Evolutionary conservation across 139 green algal species (phyloP).

Genomic region (Edaphochlamys debaryana): DNA sequence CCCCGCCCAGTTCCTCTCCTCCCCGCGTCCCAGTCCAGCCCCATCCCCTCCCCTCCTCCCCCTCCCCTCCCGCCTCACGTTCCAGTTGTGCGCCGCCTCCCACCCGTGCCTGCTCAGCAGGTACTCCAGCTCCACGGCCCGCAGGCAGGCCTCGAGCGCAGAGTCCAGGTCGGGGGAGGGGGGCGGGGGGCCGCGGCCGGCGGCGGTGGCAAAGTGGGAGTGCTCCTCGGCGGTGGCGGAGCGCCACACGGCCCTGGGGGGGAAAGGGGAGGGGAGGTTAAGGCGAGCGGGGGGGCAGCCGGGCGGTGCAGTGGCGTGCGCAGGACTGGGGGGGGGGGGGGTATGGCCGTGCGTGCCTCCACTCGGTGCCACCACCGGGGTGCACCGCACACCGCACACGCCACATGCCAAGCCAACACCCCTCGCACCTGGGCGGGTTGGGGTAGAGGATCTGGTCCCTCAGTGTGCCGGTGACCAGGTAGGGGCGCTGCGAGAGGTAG

Average conservation of each 20-base stretch:
- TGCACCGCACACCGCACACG: too few relatives aligned
- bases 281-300: neutral
- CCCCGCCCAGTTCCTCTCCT: too few relatives aligned
- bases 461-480: conserved; percentile 83
- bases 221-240: conserved; percentile 43
- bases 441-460: conserved; percentile 94
- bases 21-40: too few relatives aligned
- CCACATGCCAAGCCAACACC: too few relatives aligned
- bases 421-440: conserved; percentile 69
- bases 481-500: conserved; percentile 90
- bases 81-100: conserved; percentile 80
- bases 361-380: too few relatives aligned
- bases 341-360: too few relatives aligned
- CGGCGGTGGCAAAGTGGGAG: conserved; percentile 10
- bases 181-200: conserved; percentile 13
- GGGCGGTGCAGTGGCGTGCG: too few relatives aligned
- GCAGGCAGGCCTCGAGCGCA: conserved; percentile 68
- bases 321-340: neutral
- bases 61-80: conserved; percentile 65
- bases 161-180: conserved; percentile 48
- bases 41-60: too few relatives aligned
- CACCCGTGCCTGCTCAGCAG: conserved; percentile 75
- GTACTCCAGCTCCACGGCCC: conserved; percentile 89
- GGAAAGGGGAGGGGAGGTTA: neutral
- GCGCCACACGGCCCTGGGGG: conserved; percentile 60